phyloP scores from a whole-genome alignment of 225 moss, liverwort and hornwort species.

The Bryum argenteum region DNA sequence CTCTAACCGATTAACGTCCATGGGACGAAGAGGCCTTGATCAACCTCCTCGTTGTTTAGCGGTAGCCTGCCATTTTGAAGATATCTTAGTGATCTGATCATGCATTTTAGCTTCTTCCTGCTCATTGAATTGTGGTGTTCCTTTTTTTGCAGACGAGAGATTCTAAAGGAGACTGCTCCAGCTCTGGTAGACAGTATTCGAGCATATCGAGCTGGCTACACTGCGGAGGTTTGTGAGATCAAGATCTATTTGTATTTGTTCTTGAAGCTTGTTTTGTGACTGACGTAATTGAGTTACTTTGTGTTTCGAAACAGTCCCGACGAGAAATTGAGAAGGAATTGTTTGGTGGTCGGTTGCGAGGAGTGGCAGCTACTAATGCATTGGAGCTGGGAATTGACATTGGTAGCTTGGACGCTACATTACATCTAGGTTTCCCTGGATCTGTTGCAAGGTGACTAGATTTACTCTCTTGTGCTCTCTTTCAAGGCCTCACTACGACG shows the following conservation, averaged over 20 bases:
- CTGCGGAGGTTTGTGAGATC: slow-evolving; percentile 62
- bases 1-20: slow-evolving; percentile 3
- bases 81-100: no score
- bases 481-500: background rate
- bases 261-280: slow-evolving; percentile 1
- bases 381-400: slow-evolving; percentile 89
- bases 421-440: slow-evolving; percentile 92
- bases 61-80: no score
- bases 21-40: background rate
- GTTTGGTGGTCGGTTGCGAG: slow-evolving; percentile 87
- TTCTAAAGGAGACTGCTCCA: slow-evolving; percentile 84
- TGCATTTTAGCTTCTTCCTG: background rate
- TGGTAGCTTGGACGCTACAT: slow-evolving; percentile 90
- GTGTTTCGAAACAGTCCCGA: slow-evolving; percentile 66
- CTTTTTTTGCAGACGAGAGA: slow-evolving; percentile 62
- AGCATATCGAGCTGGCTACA: slow-evolving; percentile 93
- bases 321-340: slow-evolving; percentile 84
- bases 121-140: background rate
- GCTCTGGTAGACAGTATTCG: slow-evolving; percentile 69
- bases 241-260: slow-evolving; percentile 13
- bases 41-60: background rate
- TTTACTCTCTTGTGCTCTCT: slow-evolving; percentile 18
- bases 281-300: slow-evolving; percentile 1
- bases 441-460: slow-evolving; percentile 79
- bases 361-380: slow-evolving; percentile 92